Base-by-base conservation (phyloP, 345 rosid genomes). In the Mallotus nudiflorus region DNA sequence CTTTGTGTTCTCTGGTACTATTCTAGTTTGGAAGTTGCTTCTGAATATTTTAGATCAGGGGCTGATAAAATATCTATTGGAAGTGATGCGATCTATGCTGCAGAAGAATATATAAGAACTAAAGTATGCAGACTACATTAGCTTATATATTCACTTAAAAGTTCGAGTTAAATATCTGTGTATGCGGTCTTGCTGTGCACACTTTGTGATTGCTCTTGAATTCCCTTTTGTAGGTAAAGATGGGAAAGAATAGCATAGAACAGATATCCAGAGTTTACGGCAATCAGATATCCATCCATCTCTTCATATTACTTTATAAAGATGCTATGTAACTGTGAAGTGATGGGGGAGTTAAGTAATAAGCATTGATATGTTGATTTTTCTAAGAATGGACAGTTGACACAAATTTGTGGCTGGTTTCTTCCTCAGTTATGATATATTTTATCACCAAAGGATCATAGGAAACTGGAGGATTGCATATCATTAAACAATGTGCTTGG, bases 1-100 rank as follows among this genome's bases (percentile, higher is more conserved):
- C 50, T 6, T 57, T 68, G 16, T 59, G 42, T 54, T 14, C 63
- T 72, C 85, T 92, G 98, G 91, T 72, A 86, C 73, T 92, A 95
- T 81, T 92, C 99, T 62, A 95, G 99, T 84, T 82, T 95, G 83
- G 98, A 90, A 79, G 99, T 95, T 76, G 99, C 98, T 74, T 85
- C 98, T 49, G 97, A 95, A 78, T 90, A 95, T 83, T 95, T 95
- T 75, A 85, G 97, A 84, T 90, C 99, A 2, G 98, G 99, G 35
- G 98, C 99, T 44, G 99, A 95, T 79, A 95, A 95, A 75, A 84
- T 95, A 44, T 95, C 99, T 61, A 85, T 95, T 57, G 99, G 98
- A 81, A 95, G 96, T 80, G 99, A 95, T 76, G 98, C 98, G 33
- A 96, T 95, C 69, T 87, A 86, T 73, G 90, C 90, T 49, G 98